Evolutionary conservation across 768 basidiomycete genomes (phyloP), one percentile per base, ranked within the genome.

Genomic region (Pisolithus sp.): DNA sequence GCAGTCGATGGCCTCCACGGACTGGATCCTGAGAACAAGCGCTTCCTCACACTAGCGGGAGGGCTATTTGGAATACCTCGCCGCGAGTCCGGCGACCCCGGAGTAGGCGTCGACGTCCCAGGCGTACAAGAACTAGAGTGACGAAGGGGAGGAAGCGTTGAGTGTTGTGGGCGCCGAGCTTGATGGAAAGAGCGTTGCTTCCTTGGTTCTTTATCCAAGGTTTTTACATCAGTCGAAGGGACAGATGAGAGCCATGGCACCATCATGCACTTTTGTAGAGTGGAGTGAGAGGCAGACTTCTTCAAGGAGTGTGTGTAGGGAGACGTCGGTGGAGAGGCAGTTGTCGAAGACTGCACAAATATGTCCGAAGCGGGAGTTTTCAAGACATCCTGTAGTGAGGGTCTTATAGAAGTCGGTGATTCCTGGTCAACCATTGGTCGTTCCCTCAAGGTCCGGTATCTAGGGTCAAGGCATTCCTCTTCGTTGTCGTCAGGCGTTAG

Each of bases 101-200:
- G 20, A 45, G 50, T 40, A 30, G 37, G 24, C 5, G 54, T 15
- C n/a, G 58, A 53, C 12, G 60, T 40, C 15, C 57, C 38, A 31
- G 55, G 36, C 17, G 50, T 48, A 31, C 43, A 56, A 13, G 66
- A 62, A 26, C 56, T 61, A 15, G 59, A 38, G 43, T 68, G 66
- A 26, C 65, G 63, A 42, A 68, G 57, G n/a, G n/a, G n/a, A 23
- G 67, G 77, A 10, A 82, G 10, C n/a, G 31, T 62, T 26, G 80
- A 70, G 17, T 80, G 78, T n/a, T 81, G 63, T 36, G 80, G 76
- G 13, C 79, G 64, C 41, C 76, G 79, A 40, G 78, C 69, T 58
- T 79, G 76, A 62, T 83, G 77, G 57, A 83, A 85, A n/a, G 80
- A 82, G 36, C 78, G 78, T 61, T 82, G 82, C 62, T 83, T 82